Evolutionary conservation across 768 basidiomycete genomes (phyloP).

Genomic region (Mycena indigotica): DNA sequence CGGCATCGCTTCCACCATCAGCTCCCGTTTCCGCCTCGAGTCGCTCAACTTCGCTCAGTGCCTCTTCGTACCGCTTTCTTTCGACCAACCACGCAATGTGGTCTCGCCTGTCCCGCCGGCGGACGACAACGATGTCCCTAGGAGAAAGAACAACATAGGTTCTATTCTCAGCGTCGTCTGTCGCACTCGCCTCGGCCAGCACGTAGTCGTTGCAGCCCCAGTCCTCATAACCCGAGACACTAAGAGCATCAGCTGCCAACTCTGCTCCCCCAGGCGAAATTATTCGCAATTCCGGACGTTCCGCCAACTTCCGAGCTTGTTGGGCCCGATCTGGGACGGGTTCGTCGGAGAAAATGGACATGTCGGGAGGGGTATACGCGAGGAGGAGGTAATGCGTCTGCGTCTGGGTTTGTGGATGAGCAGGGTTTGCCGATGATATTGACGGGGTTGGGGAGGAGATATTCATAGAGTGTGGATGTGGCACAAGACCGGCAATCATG

Average conservation of each 20-base stretch:
- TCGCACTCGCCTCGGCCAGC: constrained; percentile 55
- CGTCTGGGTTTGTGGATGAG: constrained; percentile 27
- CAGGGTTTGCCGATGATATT: background rate
- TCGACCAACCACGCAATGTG: constrained; percentile 94
- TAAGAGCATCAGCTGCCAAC: constrained; percentile 80
- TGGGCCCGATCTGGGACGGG: constrained; percentile 64
- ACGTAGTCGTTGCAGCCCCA: constrained; percentile 94
- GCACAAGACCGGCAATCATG: constrained; percentile 90
- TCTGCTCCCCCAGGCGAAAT: constrained; percentile 90
- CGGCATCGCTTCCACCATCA: constrained; percentile 30
- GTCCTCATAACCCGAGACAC: constrained; percentile 72
- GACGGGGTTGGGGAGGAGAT: constrained; percentile 17
- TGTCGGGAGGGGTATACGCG: constrained; percentile 83
- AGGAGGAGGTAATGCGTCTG: constrained; percentile 82
- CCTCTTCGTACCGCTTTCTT: constrained; percentile 83
- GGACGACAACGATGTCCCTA: constrained; percentile 83
- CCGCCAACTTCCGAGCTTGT: constrained; percentile 82
- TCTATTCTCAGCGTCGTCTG: constrained; percentile 43
- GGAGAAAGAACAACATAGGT: constrained; percentile 88
- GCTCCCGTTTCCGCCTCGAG: constrained; percentile 45
- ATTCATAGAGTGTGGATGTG: constrained; percentile 56
- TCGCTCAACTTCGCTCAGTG: constrained; percentile 76
- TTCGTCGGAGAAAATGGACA: constrained; percentile 66
- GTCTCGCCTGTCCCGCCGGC: constrained; percentile 83
- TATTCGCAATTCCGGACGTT: constrained; percentile 93